phyloP scores from a whole-genome alignment of 2,329 filamentous ascomycete genomes.

The Xylariaceae sp. region DNA sequence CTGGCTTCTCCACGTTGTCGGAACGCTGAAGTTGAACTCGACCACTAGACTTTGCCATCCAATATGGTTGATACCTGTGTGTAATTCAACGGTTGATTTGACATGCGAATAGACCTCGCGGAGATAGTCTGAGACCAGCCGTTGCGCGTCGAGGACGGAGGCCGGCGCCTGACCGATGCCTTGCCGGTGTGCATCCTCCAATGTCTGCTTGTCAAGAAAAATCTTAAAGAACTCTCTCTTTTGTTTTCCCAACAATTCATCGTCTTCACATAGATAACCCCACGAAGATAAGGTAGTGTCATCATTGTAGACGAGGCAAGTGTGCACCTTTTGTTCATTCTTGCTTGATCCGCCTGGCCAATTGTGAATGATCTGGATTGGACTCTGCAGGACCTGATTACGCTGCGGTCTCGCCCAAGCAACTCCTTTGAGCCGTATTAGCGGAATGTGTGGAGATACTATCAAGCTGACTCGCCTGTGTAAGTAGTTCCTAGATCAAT shows the following conservation, averaged over 20 bases:
- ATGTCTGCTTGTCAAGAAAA: conserved; percentile 51
- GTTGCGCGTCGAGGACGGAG: conserved; percentile 47
- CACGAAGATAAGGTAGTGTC: conserved; percentile 49
- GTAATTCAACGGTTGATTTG: conserved; percentile 46
- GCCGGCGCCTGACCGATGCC: conserved; percentile 48
- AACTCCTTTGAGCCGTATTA: conserved; percentile 50
- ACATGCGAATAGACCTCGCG: conserved; percentile 52
- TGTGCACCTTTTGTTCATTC: conserved; percentile 59
- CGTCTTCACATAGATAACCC: conserved; percentile 56
- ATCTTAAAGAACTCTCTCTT: conserved; percentile 59
- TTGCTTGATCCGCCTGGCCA: conserved; percentile 57
- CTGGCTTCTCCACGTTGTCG: conserved; percentile 57
- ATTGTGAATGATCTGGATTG: conserved; percentile 51
- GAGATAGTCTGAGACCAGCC: conserved; percentile 53
- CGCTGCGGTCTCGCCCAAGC: conserved; percentile 38
- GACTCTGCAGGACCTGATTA: conserved; percentile 39
- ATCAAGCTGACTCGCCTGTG: conserved; percentile 39
- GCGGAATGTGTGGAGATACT: neutral
- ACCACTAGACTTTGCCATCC: conserved; percentile 47
- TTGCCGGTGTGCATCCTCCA: conserved; percentile 46
- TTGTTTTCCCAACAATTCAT: conserved; percentile 40
- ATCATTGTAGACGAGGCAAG: conserved; percentile 51
- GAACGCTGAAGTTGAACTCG: conserved; percentile 59
- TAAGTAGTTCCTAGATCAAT: conserved; percentile 50
- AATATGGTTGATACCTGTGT: conserved; percentile 40